phyloP scores from a whole-genome alignment of 495 filamentous ascomycete genomes.

The Penicillium dipodomyicola region DNA sequence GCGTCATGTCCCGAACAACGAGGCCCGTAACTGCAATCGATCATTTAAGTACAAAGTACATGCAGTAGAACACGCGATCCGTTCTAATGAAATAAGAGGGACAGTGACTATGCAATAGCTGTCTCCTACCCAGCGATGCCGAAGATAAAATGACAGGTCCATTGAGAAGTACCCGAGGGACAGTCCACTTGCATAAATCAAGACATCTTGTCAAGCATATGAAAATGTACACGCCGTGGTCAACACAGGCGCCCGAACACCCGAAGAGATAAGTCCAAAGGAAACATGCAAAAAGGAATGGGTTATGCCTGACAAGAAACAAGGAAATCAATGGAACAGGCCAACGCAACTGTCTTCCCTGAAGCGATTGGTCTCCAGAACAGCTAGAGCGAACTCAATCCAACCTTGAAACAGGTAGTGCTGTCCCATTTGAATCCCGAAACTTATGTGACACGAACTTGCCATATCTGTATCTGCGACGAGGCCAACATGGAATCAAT shows the following conservation, averaged over 20 bases:
- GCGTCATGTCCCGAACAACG: slow-evolving; percentile 10
- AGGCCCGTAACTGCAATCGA: background rate
- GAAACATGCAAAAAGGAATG: slow-evolving; percentile 7
- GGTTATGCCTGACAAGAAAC: background rate
- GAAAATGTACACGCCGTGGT: slow-evolving; percentile 19
- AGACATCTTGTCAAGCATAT: slow-evolving; percentile 9
- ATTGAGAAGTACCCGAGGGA: slow-evolving; percentile 6
- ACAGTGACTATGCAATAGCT: slow-evolving; percentile 10
- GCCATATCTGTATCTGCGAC: slow-evolving; percentile 21
- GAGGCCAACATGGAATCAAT: slow-evolving; percentile 36
- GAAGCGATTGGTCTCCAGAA: slow-evolving; percentile 22
- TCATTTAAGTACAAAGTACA: background rate
- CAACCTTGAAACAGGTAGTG: slow-evolving; percentile 36
- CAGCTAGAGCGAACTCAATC: slow-evolving; percentile 39
- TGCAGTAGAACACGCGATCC: background rate
- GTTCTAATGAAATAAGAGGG: slow-evolving; percentile 3
- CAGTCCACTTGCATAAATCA: slow-evolving; percentile 13
- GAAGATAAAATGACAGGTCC: background rate
- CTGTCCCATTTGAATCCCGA: slow-evolving; percentile 24
- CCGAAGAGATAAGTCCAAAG: background rate
- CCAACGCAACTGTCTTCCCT: background rate
- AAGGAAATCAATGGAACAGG: slow-evolving; percentile 2
- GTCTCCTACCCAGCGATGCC: background rate
- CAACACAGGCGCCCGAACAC: slow-evolving; percentile 10
- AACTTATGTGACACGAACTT: slow-evolving; percentile 22